Evolutionary conservation across 352 stramenopile species (phyloP).

Genomic region (Detonula confervacea): DNA sequence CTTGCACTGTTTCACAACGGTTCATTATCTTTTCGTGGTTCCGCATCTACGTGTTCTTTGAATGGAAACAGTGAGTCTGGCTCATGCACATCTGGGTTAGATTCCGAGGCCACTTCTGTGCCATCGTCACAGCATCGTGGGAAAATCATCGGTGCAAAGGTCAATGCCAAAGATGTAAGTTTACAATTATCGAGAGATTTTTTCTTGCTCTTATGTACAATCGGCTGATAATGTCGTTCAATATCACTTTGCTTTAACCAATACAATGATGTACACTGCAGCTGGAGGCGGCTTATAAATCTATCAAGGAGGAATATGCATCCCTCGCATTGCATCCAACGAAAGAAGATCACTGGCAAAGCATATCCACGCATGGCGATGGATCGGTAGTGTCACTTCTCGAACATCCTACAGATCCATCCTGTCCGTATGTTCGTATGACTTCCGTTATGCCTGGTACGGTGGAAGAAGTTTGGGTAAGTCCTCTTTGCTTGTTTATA

Average conservation of each 20-base stretch:
- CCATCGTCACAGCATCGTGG: constrained; percentile 33
- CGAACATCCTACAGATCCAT: constrained; percentile 60
- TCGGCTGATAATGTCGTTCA: too few species aligned
- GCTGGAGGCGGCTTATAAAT: constrained; percentile 23
- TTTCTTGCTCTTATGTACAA: too few species aligned
- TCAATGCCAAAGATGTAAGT: constrained; percentile 21
- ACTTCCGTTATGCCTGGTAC: constrained; percentile 53
- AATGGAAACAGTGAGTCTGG: neutral
- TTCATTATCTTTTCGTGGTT: too few species aligned
- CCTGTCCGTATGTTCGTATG: constrained; percentile 74
- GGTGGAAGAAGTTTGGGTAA: constrained; percentile 56
- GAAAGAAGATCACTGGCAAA: neutral
- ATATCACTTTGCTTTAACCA: neutral
- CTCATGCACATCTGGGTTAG: neutral
- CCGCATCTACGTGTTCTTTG: neutral
- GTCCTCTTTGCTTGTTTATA: neutral
- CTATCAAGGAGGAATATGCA: constrained; percentile 36
- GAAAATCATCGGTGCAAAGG: constrained; percentile 22
- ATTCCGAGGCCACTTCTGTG: neutral
- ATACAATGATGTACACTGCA: too few species aligned
- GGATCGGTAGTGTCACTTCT: constrained; percentile 59
- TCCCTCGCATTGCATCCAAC: constrained; percentile 10
- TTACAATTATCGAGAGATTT: neutral
- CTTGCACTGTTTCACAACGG: too few species aligned
- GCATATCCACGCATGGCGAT: constrained; percentile 31